Conservation (phyloP, 1,284 basidiomycete genomes). For the Mycena sp. region DNA sequence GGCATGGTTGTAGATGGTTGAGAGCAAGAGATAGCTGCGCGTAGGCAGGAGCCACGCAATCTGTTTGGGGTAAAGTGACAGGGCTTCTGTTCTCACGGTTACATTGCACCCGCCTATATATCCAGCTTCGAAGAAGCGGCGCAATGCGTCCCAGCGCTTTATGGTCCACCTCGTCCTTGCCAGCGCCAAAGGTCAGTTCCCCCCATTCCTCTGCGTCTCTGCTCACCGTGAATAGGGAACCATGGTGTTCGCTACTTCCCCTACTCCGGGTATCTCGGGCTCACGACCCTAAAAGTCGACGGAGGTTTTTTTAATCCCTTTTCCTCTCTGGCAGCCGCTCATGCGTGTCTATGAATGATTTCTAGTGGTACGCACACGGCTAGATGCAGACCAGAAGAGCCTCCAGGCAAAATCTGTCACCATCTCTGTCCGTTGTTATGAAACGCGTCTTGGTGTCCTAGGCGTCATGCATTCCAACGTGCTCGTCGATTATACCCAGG, state of each 20-base stretch:
- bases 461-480: conserved; percentile 67
- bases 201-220: conserved; percentile 34
- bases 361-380: conserved; percentile 71
- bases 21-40: conserved; percentile 32
- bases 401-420: conserved; percentile 71
- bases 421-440: conserved; percentile 81
- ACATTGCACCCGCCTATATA: too few species aligned
- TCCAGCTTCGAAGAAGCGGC: not conserved
- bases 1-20: conserved; percentile 54
- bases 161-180: conserved; percentile 76
- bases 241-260: conserved; percentile 79
- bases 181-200: conserved; percentile 57
- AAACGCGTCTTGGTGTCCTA: conserved; percentile 72
- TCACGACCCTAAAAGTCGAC: conserved; percentile 82
- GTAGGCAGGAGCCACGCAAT: not conserved
- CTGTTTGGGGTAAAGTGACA: not conserved
- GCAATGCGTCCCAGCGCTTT: conserved; percentile 32
- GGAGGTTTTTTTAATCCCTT: conserved; percentile 63
- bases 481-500: conserved; percentile 72
- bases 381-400: conserved; percentile 77
- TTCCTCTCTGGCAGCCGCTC: conserved; percentile 25
- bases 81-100: not conserved
- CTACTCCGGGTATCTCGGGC: conserved; percentile 74
- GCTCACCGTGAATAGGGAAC: conserved; percentile 59
- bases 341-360: conserved; percentile 25